A percentile compares a stretch with the other conserved stretches of the same genome.
Evolutionary conservation across 2,329 filamentous ascomycete species (phyloP).

Genomic region (Bipolaris sorokiniana): DNA sequence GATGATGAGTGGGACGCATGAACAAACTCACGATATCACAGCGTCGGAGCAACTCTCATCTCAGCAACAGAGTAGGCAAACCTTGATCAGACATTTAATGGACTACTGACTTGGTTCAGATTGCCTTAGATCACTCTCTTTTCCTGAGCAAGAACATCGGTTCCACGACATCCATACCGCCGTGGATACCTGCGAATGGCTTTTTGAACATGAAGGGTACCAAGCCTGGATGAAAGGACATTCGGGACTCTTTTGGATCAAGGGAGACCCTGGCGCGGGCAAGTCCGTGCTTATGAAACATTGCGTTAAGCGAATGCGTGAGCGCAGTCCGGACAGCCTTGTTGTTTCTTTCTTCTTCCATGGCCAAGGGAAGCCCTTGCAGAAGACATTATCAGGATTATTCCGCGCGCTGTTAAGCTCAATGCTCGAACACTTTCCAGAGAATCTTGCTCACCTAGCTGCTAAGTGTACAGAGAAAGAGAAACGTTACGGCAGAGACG

Average conservation of each 20-base stretch:
- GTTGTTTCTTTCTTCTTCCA: conserved; percentile 29
- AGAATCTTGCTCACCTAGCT: not conserved
- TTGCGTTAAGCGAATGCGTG: conserved; percentile 25
- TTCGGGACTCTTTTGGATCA: conserved; percentile 55
- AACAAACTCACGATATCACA: no score
- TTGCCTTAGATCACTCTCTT: conserved; percentile 18
- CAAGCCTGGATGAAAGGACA: conserved; percentile 44
- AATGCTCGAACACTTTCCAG: not conserved
- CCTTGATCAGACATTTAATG: not conserved
- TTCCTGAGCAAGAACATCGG: conserved; percentile 17
- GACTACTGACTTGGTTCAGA: conserved; percentile 1
- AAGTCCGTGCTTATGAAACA: conserved; percentile 54
- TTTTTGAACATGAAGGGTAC: conserved; percentile 44
- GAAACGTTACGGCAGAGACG: conserved; percentile 11
- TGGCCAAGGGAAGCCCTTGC: conserved; percentile 19
- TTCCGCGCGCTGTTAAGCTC: conserved; percentile 24
- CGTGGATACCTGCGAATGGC: conserved; percentile 46
- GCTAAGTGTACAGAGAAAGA: conserved; percentile 16
- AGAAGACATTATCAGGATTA: conserved; percentile 22
- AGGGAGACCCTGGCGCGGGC: conserved; percentile 36
- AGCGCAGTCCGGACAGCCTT: not conserved
- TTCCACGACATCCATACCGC: conserved; percentile 10
- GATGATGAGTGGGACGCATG: no score
- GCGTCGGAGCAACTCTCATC: not conserved
- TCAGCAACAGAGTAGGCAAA: not conserved